Conservation (phyloP, 2,329 filamentous ascomycete genomes). For the Diaporthe vexans region DNA sequence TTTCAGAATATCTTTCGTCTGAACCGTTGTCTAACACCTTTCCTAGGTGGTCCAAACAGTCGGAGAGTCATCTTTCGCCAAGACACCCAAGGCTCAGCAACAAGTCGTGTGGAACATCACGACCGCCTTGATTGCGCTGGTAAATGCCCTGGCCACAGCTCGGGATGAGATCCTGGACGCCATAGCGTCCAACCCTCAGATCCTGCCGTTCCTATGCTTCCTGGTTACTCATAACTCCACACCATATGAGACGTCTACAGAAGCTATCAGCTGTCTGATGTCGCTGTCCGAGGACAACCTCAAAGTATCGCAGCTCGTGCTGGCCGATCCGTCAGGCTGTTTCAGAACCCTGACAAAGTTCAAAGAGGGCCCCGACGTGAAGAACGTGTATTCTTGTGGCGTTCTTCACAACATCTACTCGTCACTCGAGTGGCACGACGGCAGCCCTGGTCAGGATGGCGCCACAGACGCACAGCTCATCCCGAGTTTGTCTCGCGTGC, state of each 20-base stretch:
- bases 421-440: conserved; percentile 66
- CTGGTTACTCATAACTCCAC: conserved; percentile 59
- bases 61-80: conserved; percentile 59
- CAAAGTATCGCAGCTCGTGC: conserved; percentile 65
- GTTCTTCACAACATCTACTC: conserved; percentile 74
- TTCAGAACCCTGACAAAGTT: conserved; percentile 65
- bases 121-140: conserved; percentile 66
- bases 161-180: conserved; percentile 72
- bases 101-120: conserved; percentile 67
- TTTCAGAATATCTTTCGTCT: conserved; percentile 34
- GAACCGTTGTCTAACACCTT: conserved; percentile 22
- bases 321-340: conserved; percentile 62
- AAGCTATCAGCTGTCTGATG: conserved; percentile 68
- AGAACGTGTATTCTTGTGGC: conserved; percentile 70
- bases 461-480: conserved; percentile 66
- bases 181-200: conserved; percentile 62
- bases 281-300: conserved; percentile 73
- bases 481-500: conserved; percentile 56
- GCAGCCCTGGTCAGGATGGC: conserved; percentile 61
- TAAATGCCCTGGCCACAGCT: conserved; percentile 69
- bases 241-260: conserved; percentile 59
- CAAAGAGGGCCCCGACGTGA: conserved; percentile 61
- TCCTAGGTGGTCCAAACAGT: conserved; percentile 44
- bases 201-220: conserved; percentile 68
- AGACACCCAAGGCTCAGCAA: conserved; percentile 67